Conservation (phyloP, 2,329 filamentous ascomycete species). For the Aspergillus glaucus region DNA sequence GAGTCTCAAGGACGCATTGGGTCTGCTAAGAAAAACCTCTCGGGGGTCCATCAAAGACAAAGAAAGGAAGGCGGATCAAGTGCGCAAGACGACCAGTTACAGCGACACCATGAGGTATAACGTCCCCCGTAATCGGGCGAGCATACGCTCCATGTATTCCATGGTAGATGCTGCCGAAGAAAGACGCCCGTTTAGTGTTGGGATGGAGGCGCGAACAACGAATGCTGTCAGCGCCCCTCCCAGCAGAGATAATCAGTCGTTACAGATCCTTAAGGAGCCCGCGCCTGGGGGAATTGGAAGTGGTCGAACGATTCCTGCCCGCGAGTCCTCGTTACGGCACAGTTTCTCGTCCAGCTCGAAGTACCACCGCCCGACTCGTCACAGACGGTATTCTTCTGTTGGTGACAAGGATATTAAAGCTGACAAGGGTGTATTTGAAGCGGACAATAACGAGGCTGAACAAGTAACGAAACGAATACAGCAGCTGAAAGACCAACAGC, state of each 20-base stretch:
- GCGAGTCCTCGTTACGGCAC: constrained; percentile 62
- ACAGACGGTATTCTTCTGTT: constrained; percentile 33
- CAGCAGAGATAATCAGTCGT: constrained; percentile 30
- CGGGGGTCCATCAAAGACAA: constrained; percentile 33
- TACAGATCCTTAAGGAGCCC: constrained; percentile 20
- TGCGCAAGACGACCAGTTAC: constrained; percentile 27
- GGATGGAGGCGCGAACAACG: constrained; percentile 14
- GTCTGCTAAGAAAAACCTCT: constrained; percentile 30
- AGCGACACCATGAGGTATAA: constrained; percentile 30
- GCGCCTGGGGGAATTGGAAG: constrained; percentile 37
- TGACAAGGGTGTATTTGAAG: constrained; percentile 33
- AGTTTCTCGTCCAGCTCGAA: constrained; percentile 46
- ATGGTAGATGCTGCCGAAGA: constrained; percentile 40
- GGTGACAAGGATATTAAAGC: constrained; percentile 35
- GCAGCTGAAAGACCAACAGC: constrained; percentile 52
- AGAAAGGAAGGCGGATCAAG: constrained; percentile 26
- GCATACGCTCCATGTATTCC: constrained; percentile 35
- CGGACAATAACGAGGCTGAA: constrained; percentile 42
- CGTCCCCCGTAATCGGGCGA: constrained; percentile 30
- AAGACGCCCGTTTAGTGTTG: constrained; percentile 14
- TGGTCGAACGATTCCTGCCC: constrained; percentile 55
- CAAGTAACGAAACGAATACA: constrained; percentile 53
- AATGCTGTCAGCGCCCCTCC: constrained; percentile 16
- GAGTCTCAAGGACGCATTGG: constrained; percentile 31
- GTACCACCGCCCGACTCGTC: constrained; percentile 48